Percentiles rank a stretch among this genome's conserved stretches.
These are phyloP conservation scores for Phlebiopsis gigantea DNA, from an alignment of 768 basidiomycete genomes.

Conservation along the genomic window DNA sequence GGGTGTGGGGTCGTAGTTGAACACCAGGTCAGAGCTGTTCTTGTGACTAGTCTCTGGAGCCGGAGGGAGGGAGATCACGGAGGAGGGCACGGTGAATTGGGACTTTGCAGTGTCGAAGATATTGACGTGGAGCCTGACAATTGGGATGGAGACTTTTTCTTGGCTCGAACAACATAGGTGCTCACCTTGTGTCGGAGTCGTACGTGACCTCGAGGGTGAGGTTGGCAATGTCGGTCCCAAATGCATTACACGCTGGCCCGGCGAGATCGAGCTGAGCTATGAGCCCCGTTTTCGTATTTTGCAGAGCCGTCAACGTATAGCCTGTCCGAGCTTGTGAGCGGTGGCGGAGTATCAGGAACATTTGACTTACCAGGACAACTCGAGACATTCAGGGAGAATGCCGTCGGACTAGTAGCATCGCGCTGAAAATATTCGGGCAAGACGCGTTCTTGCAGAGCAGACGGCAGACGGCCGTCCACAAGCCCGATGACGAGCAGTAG, in stretches of 20 bases:
- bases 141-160: neutral
- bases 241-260: slow-evolving; percentile 57
- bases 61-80: slow-evolving; percentile 38
- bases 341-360: no score
- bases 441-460: neutral
- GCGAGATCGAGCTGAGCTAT: slow-evolving; percentile 51
- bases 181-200: slow-evolving; percentile 39
- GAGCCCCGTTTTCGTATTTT: slow-evolving; percentile 42
- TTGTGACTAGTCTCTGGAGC: slow-evolving; percentile 30
- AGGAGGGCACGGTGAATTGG: slow-evolving; percentile 65
- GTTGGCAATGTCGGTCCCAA: slow-evolving; percentile 51
- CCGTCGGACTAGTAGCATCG: neutral
- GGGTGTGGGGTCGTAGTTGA: slow-evolving; percentile 58
- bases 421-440: neutral
- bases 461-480: neutral
- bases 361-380: slow-evolving; percentile 21
- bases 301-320: slow-evolving; percentile 45
- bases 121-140: slow-evolving; percentile 56
- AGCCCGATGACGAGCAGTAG: neutral
- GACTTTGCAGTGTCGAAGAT: slow-evolving; percentile 54
- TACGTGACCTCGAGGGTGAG: slow-evolving; percentile 64
- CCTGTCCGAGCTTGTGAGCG: no score
- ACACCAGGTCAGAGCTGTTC: slow-evolving; percentile 54
- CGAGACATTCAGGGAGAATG: slow-evolving; percentile 23
- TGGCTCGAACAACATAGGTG: neutral